Evolutionary conservation across 768 basidiomycete species (phyloP).

Genomic region (Infundibulicybe gibba): DNA sequence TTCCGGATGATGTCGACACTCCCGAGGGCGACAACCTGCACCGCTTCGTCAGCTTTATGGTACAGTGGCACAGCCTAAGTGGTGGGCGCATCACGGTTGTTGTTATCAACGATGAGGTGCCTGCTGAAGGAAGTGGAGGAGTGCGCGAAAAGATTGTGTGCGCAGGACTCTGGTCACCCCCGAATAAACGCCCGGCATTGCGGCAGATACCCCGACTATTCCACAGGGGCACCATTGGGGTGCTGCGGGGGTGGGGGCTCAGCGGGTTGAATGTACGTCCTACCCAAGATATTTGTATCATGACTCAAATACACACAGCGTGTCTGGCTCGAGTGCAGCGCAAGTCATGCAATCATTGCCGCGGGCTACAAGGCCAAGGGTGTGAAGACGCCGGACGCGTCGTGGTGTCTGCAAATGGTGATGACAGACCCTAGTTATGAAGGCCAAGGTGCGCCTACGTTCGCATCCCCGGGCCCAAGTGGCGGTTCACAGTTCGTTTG

Average conservation of each 20-base stretch:
- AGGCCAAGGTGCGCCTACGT: slow-evolving; percentile 18
- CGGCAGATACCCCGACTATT: slow-evolving; percentile 3
- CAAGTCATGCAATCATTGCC: slow-evolving; percentile 11
- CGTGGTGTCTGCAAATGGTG: slow-evolving; percentile 25
- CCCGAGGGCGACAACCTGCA: background rate
- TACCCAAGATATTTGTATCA: background rate
- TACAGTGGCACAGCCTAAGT: background rate
- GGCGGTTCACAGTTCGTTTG: background rate
- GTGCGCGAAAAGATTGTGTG: slow-evolving; percentile 4
- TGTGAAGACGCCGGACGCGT: slow-evolving; percentile 13
- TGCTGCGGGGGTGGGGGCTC: slow-evolving; percentile 4
- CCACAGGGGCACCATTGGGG: slow-evolving; percentile 2
- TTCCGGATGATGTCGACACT: background rate
- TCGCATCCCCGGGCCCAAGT: background rate
- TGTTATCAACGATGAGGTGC: background rate
- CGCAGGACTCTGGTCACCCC: slow-evolving; percentile 5
- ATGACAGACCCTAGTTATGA: slow-evolving; percentile 21
- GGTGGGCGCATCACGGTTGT: slow-evolving; percentile 8
- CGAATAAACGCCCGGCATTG: background rate
- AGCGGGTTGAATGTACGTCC: slow-evolving; percentile 1
- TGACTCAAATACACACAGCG: background rate
- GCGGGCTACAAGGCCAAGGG: slow-evolving; percentile 14
- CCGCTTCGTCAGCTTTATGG: slow-evolving; percentile 1
- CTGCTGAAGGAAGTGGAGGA: background rate
- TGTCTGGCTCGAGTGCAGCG: background rate